These are phyloP conservation scores for Macadamia integrifolia DNA, from an alignment of 164 flowering plant genomes.

Conservation along the genomic window DNA sequence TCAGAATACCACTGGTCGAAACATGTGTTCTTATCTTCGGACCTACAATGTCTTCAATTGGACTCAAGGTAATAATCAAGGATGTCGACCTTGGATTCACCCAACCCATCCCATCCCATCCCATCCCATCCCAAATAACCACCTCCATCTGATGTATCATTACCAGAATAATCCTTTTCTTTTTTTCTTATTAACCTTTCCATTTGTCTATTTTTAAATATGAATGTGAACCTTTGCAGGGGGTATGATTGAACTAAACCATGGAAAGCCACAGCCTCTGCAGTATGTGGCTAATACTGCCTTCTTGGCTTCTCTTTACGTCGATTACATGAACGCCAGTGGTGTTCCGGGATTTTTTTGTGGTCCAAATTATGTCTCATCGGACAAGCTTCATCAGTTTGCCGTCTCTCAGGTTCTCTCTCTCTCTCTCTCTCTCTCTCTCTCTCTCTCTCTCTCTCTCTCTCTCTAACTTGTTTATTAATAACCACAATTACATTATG, in stretches of 20 bases:
- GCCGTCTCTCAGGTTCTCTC: conserved; percentile 54
- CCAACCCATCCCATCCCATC: too few species aligned
- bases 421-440: too few species aligned
- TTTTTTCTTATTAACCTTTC: too few species aligned
- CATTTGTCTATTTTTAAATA: too few species aligned
- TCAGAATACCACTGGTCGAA: conserved; percentile 47
- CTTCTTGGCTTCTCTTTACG: conserved; percentile 61
- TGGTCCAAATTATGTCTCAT: conserved; percentile 36
- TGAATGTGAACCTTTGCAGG: conserved; percentile 28
- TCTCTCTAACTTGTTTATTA: too few species aligned
- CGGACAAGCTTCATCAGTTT: conserved; percentile 31
- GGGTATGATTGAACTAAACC: conserved; percentile 65
- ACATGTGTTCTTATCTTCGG: conserved; percentile 72
- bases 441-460: too few species aligned
- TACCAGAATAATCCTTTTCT: too few species aligned
- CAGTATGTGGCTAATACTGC: conserved; percentile 75
- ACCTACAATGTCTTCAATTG: conserved; percentile 46
- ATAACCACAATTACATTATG: too few species aligned
- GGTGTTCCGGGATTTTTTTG: conserved; percentile 61
- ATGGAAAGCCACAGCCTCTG: conserved; percentile 47
- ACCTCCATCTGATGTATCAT: too few species aligned
- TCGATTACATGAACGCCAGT: conserved; percentile 59
- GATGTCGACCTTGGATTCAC: too few species aligned
- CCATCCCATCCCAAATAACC: too few species aligned
- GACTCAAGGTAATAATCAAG: conserved; percentile 42